Conservation (phyloP, 2,329 filamentous ascomycete species). For the Chaetomium olivaceum region DNA sequence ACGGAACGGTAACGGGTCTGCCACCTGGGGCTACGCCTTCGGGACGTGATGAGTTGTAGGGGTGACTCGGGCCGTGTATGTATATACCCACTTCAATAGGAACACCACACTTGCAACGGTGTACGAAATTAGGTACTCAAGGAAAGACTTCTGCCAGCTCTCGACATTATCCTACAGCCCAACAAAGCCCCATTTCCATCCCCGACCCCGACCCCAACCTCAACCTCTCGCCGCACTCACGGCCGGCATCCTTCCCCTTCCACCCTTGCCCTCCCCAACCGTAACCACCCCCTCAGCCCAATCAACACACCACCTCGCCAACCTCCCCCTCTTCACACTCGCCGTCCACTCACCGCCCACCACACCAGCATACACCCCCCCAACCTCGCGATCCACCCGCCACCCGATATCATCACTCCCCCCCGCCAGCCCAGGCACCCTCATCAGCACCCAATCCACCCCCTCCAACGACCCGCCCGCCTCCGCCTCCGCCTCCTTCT, state of each 20-base stretch:
- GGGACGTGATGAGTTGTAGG: conserved; percentile 29
- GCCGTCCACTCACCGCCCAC: not conserved
- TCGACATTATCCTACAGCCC: not conserved
- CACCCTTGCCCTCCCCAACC: not conserved
- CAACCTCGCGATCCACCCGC: not conserved
- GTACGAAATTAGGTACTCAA: not conserved
- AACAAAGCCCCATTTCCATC: not conserved
- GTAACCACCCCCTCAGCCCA: not conserved
- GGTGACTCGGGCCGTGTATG: not conserved
- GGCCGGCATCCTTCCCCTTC: not conserved
- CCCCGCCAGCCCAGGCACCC: not conserved
- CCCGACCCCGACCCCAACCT: not conserved
- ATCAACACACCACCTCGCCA: not conserved
- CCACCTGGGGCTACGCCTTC: not conserved
- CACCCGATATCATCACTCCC: not conserved
- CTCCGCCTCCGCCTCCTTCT: not conserved
- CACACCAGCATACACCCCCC: not conserved
- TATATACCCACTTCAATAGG: no score
- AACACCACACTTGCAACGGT: no score
- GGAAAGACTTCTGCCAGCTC: not conserved
- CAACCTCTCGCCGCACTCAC: not conserved
- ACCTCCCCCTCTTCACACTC: not conserved
- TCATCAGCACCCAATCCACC: not conserved
- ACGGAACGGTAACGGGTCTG: conserved; percentile 45
- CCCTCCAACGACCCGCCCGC: not conserved